Percentiles rank a stretch among this genome's conserved stretches.
Conservation (phyloP, 2,329 filamentous ascomycete genomes). For the Mollisiaceae sp. region DNA sequence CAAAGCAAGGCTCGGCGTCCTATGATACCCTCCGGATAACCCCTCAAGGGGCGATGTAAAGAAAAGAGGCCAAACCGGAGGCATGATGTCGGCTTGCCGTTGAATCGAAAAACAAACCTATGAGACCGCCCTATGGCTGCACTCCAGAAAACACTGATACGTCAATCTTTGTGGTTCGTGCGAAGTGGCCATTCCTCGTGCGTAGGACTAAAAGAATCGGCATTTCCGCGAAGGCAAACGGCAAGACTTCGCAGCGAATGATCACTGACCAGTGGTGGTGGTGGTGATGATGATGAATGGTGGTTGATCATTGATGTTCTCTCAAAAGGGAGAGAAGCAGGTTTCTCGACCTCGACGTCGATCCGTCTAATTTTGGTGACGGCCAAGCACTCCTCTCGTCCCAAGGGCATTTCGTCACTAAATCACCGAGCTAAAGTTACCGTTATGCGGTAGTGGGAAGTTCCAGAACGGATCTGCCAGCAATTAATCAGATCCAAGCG, state of each 20-base stretch:
- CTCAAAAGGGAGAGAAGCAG: slow-evolving; percentile 11
- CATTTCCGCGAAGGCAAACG: not conserved
- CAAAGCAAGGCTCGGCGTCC: slow-evolving; percentile 1
- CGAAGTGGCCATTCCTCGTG: slow-evolving; percentile 13
- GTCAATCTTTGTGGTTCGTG: not conserved
- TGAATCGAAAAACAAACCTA: slow-evolving; percentile 11
- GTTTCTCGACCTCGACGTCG: slow-evolving; percentile 8
- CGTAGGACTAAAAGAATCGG: not conserved
- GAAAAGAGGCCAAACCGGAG: slow-evolving; percentile 6
- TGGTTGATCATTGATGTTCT: not conserved
- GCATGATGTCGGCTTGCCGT: slow-evolving; percentile 19
- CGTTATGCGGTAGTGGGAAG: slow-evolving; percentile 2
- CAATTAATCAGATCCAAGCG: slow-evolving; percentile 7
- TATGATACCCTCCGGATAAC: slow-evolving; percentile 14
- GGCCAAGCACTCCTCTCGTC: not conserved
- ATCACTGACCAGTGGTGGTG: not conserved
- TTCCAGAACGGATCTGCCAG: slow-evolving; percentile 14
- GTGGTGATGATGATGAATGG: not conserved
- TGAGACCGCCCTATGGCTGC: slow-evolving; percentile 13
- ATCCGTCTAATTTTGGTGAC: slow-evolving; percentile 21
- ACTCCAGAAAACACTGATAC: not conserved
- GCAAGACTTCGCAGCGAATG: slow-evolving; percentile 2
- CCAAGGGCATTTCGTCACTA: slow-evolving; percentile 19
- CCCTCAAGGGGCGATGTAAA: slow-evolving; percentile 14
- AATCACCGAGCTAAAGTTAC: slow-evolving; percentile 17